Conservation (phyloP, 2,329 filamentous ascomycete genomes). For the Hypoxylon sp. region DNA sequence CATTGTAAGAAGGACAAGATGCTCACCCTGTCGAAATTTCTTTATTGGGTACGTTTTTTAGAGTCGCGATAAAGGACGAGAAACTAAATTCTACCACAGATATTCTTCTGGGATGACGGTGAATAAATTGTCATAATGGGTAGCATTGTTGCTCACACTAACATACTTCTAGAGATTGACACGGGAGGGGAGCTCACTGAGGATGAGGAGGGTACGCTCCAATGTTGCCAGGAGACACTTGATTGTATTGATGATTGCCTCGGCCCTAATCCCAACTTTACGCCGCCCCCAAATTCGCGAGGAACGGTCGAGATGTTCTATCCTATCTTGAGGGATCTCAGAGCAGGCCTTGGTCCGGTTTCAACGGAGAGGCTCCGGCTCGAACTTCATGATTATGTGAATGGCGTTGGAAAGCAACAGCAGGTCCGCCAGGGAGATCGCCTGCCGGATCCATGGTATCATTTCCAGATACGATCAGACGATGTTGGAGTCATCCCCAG, state of each 20-base stretch:
- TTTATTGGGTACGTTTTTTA: constrained; percentile 49
- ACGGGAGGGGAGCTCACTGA: constrained; percentile 51
- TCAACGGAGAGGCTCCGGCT: constrained; percentile 46
- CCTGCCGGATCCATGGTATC: constrained; percentile 51
- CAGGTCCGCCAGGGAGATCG: constrained; percentile 46
- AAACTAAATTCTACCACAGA: constrained; percentile 34
- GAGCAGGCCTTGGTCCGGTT: constrained; percentile 45
- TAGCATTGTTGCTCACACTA: constrained; percentile 11
- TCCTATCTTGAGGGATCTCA: constrained; percentile 49
- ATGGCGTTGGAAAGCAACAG: constrained; percentile 51
- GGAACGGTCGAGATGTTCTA: constrained; percentile 52
- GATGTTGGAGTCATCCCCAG: constrained; percentile 52
- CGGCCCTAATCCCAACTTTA: constrained; percentile 46
- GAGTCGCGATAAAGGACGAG: not conserved
- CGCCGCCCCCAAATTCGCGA: constrained; percentile 39
- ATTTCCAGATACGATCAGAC: constrained; percentile 50
- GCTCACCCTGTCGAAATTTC: constrained; percentile 48
- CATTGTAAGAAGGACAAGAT: constrained; percentile 51
- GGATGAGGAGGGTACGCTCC: constrained; percentile 48
- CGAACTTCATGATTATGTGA: constrained; percentile 52
- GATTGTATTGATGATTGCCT: constrained; percentile 51
- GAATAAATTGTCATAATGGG: not conserved
- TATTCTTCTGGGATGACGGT: constrained; percentile 54
- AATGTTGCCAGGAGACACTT: constrained; percentile 47
- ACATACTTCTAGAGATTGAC: constrained; percentile 48